These are phyloP conservation scores for Recurvomyces mirabilis DNA, from an alignment of 495 filamentous ascomycete species.

Conservation along the genomic window DNA sequence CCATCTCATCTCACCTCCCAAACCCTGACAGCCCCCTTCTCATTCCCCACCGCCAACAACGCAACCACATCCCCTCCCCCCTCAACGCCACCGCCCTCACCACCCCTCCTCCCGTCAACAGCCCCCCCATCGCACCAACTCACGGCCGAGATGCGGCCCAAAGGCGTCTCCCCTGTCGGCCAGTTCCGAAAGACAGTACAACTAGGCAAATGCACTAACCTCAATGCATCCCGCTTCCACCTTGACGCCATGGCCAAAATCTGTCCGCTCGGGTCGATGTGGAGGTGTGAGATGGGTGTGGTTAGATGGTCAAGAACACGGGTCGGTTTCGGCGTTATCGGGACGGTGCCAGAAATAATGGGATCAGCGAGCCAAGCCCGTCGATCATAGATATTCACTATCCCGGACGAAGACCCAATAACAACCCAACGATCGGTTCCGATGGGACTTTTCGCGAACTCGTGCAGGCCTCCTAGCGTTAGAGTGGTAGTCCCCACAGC, in stretches of 20 bases:
- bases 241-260: constrained; percentile 71
- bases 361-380: constrained; percentile 41
- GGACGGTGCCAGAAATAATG: constrained; percentile 30
- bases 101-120: constrained; percentile 8
- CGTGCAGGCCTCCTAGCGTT: constrained; percentile 54
- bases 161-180: constrained; percentile 80
- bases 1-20: constrained; percentile 68
- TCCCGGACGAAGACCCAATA: constrained; percentile 69
- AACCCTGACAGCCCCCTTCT: constrained; percentile 69
- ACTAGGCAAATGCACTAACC: constrained; percentile 79
- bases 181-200: constrained; percentile 94
- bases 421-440: constrained; percentile 85
- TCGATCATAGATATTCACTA: constrained; percentile 90
- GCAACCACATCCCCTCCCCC: constrained; percentile 46
- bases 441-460: constrained; percentile 43
- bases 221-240: constrained; percentile 77
- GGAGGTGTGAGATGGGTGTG: constrained; percentile 63
- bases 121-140: constrained; percentile 41
- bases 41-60: constrained; percentile 73
- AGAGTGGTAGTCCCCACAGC: constrained; percentile 75
- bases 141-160: constrained; percentile 73
- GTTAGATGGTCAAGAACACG: constrained; percentile 72
- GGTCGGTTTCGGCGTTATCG: constrained; percentile 55
- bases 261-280: constrained; percentile 81
- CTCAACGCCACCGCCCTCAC: not conserved